Base-by-base conservation (phyloP, 106 monocot species). In the Acanthochlamys bracteata region DNA sequence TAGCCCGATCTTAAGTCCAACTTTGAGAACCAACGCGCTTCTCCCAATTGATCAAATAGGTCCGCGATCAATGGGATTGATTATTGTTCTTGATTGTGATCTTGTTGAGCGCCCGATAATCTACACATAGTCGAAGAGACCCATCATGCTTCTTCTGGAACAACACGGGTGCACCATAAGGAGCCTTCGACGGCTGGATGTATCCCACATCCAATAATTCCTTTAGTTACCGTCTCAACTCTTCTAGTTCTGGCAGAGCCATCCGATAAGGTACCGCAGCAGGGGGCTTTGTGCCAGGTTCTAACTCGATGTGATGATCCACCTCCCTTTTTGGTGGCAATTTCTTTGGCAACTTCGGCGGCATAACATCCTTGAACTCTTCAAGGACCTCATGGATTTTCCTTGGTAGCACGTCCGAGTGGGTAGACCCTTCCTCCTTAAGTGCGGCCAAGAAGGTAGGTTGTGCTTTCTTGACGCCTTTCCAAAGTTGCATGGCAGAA, bases 131-230 rank as follows among this genome's bases (percentile, higher is more conserved):
- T 17, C 45, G 4, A 0, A 64, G 7, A 0, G 45, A 12, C 4
- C 2, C 64, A 53, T 70, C 70, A 12, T 49, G 25, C 60, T 61
- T 70, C 46, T 20, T 60, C 25, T 70, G 53, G 20, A 71, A 71
- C 10, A 71, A 23, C 0, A 71, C 41, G 1, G 19, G 40, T 62
- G 39, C 61, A 15, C 62, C 52, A 41, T 53, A 71, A 16, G 53
- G 52, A 0, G 62, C 33, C 6, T 63, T 71, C 0, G 41, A 62
- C 0, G 53, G 51, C 41, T 42, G 12, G 9, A 71, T 71, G 54
- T 20, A 54, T 13, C 52, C 27, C 1, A n/a, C 59, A 59, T 69
- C 42, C 0, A 68, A 12, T 9, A 58, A 15, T 9, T 70, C 45
- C 19, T 59, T 59, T 33, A 33, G 21, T 42, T 68, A 27, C 19